Evolutionary conservation across 2,329 filamentous ascomycete genomes (phyloP).

Genomic region (Calycina marina): DNA sequence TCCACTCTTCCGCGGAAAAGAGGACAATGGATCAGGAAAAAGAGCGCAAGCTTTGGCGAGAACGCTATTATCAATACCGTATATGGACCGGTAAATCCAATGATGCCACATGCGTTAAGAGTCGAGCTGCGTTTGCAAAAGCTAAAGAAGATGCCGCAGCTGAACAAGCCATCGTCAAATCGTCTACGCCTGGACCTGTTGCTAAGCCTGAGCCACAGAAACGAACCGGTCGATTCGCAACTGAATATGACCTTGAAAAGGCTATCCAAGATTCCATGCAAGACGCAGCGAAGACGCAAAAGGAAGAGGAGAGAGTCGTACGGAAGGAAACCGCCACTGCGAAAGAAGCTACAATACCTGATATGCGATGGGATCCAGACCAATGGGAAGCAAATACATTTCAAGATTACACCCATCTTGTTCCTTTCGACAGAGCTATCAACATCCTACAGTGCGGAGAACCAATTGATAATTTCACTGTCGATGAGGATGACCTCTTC

Average conservation of each 20-base stretch:
- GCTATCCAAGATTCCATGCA: slow-evolving; percentile 58
- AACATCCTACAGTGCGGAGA: slow-evolving; percentile 58
- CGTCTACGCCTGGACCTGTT: slow-evolving; percentile 31
- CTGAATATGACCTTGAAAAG: slow-evolving; percentile 59
- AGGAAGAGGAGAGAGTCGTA: slow-evolving; percentile 50
- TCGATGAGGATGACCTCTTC: slow-evolving; percentile 55
- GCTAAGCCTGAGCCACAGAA: slow-evolving; percentile 41
- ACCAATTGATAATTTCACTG: slow-evolving; percentile 59
- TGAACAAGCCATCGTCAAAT: slow-evolving; percentile 15
- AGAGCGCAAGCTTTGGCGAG: slow-evolving; percentile 15
- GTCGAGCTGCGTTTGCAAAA: slow-evolving; percentile 17
- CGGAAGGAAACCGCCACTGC: slow-evolving; percentile 57
- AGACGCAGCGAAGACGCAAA: too few relatives aligned
- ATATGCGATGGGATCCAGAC: slow-evolving; percentile 49
- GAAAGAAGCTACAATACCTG: slow-evolving; percentile 61
- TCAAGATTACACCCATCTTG: slow-evolving; percentile 49
- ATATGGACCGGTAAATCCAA: slow-evolving; percentile 18
- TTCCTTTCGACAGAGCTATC: slow-evolving; percentile 52
- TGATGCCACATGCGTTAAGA: slow-evolving; percentile 17
- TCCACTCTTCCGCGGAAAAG: too few relatives aligned
- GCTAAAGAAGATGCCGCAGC: slow-evolving; percentile 14
- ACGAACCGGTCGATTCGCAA: slow-evolving; percentile 40
- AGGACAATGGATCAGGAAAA: slow-evolving; percentile 17
- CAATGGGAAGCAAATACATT: slow-evolving; percentile 45
- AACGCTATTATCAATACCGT: slow-evolving; percentile 17